Evolutionary conservation across 2,329 filamentous ascomycete species (phyloP).

Genomic region (Ophiostoma piceae): DNA sequence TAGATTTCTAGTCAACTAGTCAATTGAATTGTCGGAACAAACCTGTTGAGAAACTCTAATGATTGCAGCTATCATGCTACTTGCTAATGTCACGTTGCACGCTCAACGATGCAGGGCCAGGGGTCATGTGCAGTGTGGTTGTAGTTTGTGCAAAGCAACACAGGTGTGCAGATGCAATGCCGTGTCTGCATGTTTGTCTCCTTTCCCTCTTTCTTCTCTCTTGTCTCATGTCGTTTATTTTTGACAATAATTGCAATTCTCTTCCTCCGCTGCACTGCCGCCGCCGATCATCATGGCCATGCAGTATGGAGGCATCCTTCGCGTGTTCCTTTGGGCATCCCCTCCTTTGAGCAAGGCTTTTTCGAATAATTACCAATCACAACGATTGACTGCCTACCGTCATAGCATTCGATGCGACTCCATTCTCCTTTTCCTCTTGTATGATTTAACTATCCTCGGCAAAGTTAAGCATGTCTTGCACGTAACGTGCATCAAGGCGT

Average conservation of each 20-base stretch:
- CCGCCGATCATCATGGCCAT: neutral
- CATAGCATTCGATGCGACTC: neutral
- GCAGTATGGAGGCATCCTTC: neutral
- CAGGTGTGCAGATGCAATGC: neutral
- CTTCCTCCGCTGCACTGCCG: too few relatives aligned
- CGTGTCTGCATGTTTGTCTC: neutral
- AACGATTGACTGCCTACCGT: neutral
- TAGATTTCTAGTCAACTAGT: too few relatives aligned
- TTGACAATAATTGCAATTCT: too few relatives aligned
- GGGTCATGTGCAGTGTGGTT: neutral
- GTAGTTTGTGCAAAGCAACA: neutral
- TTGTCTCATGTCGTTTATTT: too few relatives aligned
- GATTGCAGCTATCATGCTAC: neutral
- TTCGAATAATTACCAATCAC: neutral
- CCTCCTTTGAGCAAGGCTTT: neutral
- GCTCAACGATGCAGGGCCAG: neutral
- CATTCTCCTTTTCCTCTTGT: neutral
- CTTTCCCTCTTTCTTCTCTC: neutral
- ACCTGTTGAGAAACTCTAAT: neutral
- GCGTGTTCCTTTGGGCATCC: neutral
- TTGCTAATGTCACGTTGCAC: neutral
- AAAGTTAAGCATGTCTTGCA: conserved; percentile 6
- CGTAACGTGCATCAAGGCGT: neutral
- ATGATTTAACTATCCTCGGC: neutral
- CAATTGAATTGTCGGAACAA: neutral